Percentiles rank a stretch among this genome's conserved stretches.
phyloP scores from a whole-genome alignment of 768 basidiomycete genomes.

The Mycena floridula region DNA sequence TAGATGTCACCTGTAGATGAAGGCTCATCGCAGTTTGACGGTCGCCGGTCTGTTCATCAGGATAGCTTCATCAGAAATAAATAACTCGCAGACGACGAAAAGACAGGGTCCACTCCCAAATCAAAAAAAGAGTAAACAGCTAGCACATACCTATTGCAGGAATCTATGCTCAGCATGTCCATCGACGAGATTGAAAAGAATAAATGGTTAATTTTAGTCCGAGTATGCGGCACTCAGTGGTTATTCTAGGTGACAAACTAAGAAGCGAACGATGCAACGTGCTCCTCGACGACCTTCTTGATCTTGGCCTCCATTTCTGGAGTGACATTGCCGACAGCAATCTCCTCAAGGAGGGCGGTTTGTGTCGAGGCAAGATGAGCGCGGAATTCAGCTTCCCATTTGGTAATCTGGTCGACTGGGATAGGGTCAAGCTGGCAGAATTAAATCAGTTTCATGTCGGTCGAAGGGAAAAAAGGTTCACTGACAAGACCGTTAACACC shows the following conservation, averaged over 20 bases:
- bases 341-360: conserved; percentile 72
- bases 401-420: conserved; percentile 90
- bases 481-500: conserved; percentile 97
- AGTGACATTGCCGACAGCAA: conserved; percentile 76
- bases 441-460: neutral
- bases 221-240: too few species aligned
- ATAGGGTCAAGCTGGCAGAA: conserved; percentile 79
- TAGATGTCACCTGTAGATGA: too few species aligned
- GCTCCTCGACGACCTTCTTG: conserved; percentile 91
- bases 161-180: too few species aligned
- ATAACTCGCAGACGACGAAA: too few species aligned
- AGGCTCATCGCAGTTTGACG: too few species aligned
- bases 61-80: too few species aligned
- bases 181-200: too few species aligned
- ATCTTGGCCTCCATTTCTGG: conserved; percentile 90
- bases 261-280: conserved; percentile 74
- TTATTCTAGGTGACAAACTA: conserved; percentile 18
- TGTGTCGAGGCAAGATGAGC: conserved; percentile 76
- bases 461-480: conserved; percentile 8
- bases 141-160: too few species aligned
- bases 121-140: too few species aligned
- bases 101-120: too few species aligned
- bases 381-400: conserved; percentile 93
- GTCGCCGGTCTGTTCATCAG: too few species aligned
- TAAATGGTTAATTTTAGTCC: too few species aligned